These are phyloP conservation scores for Phalaenopsis hybrid DNA, from an alignment of 116 monocot genomes.

Conservation along the genomic window DNA sequence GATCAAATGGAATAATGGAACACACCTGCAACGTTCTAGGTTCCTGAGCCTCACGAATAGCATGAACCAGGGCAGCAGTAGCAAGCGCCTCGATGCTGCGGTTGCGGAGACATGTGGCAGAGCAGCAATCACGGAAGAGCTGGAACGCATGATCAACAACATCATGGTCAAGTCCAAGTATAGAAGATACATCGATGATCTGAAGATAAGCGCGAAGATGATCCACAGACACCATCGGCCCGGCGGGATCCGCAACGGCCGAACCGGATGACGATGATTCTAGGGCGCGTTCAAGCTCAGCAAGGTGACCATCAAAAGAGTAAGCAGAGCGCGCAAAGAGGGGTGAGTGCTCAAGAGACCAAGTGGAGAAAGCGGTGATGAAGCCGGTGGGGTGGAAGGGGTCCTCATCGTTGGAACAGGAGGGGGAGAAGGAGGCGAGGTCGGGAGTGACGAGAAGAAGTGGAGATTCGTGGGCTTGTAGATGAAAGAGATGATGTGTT, in stretches of 20 bases:
- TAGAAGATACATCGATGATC: conserved; percentile 82
- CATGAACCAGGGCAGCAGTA: conserved; percentile 94
- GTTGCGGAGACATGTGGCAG: conserved; percentile 80
- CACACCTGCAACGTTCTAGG: conserved; percentile 89
- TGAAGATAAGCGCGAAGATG: conserved; percentile 84
- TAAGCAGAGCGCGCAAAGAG: conserved; percentile 50
- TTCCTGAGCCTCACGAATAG: conserved; percentile 93
- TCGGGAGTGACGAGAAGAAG: conserved; percentile 71
- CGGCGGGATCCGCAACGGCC: conserved; percentile 18
- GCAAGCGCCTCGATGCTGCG: conserved; percentile 92
- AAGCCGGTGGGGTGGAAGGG: conserved; percentile 87
- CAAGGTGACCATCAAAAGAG: conserved; percentile 79
- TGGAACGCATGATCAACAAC: conserved; percentile 88
- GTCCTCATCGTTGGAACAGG: conserved; percentile 24
- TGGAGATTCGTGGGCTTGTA: conserved; percentile 53
- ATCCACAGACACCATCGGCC: conserved; percentile 73
- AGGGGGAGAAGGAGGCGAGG: conserved; percentile 18
- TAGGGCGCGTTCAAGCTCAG: conserved; percentile 92
- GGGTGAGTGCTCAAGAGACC: conserved; percentile 64
- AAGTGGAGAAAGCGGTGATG: conserved; percentile 89
- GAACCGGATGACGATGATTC: conserved; percentile 21
- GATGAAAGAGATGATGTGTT: conserved; percentile 52
- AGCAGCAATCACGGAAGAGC: conserved; percentile 82
- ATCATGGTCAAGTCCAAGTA: conserved; percentile 71
- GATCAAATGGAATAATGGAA: no score